Evolutionary conservation across 306 rosid species (phyloP).

Genomic region (Quercus dentata): DNA sequence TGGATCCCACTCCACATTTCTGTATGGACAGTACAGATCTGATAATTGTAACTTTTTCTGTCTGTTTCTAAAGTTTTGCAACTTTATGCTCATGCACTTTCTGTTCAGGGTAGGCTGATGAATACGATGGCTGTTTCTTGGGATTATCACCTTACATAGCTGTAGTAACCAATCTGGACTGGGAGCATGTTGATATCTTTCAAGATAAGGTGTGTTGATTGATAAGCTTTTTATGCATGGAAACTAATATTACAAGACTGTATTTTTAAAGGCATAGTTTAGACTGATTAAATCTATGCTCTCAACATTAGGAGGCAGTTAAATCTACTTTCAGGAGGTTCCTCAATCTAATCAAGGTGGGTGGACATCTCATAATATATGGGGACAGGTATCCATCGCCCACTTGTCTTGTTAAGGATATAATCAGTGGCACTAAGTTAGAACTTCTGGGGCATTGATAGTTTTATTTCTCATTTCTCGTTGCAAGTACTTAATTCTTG

Average conservation of each 20-base stretch:
- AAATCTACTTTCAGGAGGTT: slow-evolving; percentile 18
- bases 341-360: slow-evolving; percentile 24
- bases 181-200: slow-evolving; percentile 38
- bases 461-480: background rate
- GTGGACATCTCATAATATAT: slow-evolving; percentile 24
- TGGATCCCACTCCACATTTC: background rate
- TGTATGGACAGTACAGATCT: background rate
- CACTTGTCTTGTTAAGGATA: background rate
- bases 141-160: slow-evolving; percentile 20
- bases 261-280: background rate
- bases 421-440: background rate
- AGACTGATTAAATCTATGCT: slow-evolving; percentile 1
- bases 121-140: slow-evolving; percentile 31
- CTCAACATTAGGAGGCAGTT: slow-evolving; percentile 28
- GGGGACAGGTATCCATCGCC: slow-evolving; percentile 22
- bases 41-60: background rate
- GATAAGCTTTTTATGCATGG: background rate
- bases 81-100: background rate
- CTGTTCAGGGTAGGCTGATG: slow-evolving; percentile 28
- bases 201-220: slow-evolving; percentile 9
- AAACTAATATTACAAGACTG: background rate
- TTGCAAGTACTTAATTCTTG: background rate
- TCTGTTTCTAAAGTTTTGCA: background rate
- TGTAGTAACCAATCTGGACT: slow-evolving; percentile 21
- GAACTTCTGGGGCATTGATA: background rate